These are phyloP conservation scores for Tylopilus rubrobrunneus DNA, from an alignment of 768 basidiomycete genomes.

Conservation along the genomic window DNA sequence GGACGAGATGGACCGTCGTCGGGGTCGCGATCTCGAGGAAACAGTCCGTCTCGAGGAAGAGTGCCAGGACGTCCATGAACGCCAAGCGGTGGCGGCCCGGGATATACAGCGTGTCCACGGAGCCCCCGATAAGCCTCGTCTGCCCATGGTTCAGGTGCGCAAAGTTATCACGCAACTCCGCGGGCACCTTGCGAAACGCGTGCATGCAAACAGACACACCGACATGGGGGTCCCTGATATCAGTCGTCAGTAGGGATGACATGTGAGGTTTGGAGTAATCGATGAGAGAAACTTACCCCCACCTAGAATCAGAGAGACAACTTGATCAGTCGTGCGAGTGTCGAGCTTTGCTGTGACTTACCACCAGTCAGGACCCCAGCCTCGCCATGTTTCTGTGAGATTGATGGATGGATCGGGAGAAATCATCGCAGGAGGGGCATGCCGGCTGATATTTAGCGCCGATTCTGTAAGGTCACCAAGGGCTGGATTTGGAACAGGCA, in stretches of 20 bases:
- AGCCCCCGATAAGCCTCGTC: constrained; percentile 44
- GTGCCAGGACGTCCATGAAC: constrained; percentile 40
- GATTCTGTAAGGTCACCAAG: constrained; percentile 14
- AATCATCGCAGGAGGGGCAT: constrained; percentile 38
- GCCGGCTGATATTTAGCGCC: constrained; percentile 22
- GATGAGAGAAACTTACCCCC: constrained; percentile 33
- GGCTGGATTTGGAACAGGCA: constrained; percentile 39
- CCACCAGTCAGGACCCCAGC: constrained; percentile 44
- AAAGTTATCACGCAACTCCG: constrained; percentile 35
- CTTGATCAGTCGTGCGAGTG: constrained; percentile 7
- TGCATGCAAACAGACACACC: constrained; percentile 41
- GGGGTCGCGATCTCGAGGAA: constrained; percentile 50
- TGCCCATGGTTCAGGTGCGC: constrained; percentile 31
- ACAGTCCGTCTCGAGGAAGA: constrained; percentile 45
- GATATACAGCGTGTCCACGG: constrained; percentile 46
- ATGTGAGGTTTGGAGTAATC: neutral
- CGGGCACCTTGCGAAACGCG: constrained; percentile 37
- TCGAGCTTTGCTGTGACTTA: constrained; percentile 15
- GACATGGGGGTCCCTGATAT: constrained; percentile 38
- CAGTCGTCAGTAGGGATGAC: neutral
- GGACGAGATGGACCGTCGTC: constrained; percentile 41
- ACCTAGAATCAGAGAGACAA: constrained; percentile 27
- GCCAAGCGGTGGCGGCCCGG: constrained; percentile 37
- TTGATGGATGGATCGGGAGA: constrained; percentile 39
- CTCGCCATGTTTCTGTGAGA: constrained; percentile 38